Conservation (phyloP, 1,139 yeast genomes). For the Kurtzmaniella quercitrusa region DNA sequence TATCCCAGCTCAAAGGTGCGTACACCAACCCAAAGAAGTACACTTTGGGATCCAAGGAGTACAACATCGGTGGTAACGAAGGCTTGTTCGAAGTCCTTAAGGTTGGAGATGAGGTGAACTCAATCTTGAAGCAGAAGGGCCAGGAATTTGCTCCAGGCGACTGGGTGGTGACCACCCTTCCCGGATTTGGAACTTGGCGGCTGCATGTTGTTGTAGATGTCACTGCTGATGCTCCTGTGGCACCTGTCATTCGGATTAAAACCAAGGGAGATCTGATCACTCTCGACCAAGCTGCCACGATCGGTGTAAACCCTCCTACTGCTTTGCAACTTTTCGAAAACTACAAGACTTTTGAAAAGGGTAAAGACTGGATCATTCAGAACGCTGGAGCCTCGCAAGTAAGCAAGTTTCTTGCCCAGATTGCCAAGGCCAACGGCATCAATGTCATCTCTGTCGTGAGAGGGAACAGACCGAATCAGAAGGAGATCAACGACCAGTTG, state of each 20-base stretch:
- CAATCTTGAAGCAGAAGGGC: background rate
- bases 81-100: slow-evolving; percentile 26
- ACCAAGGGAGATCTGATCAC: slow-evolving; percentile 12
- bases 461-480: slow-evolving; percentile 23
- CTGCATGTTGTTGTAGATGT: slow-evolving; percentile 20
- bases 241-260: slow-evolving; percentile 20
- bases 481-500: slow-evolving; percentile 18
- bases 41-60: slow-evolving; percentile 42
- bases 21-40: slow-evolving; percentile 71
- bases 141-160: slow-evolving; percentile 21
- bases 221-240: slow-evolving; percentile 10
- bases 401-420: slow-evolving; percentile 25
- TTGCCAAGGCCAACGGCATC: slow-evolving; percentile 20
- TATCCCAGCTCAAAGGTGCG: slow-evolving; percentile 89
- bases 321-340: slow-evolving; percentile 29
- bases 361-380: slow-evolving; percentile 30
- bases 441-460: slow-evolving; percentile 29
- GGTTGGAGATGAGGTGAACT: slow-evolving; percentile 18
- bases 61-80: slow-evolving; percentile 75
- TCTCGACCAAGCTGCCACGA: slow-evolving; percentile 29
- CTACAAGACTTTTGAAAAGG: slow-evolving; percentile 14
- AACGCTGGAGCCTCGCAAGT: slow-evolving; percentile 37
- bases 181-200: slow-evolving; percentile 37
- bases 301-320: slow-evolving; percentile 31
- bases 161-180: slow-evolving; percentile 25